Base-by-base conservation (phyloP, 169 alveolate species). In the Plasmodium sp. region DNA sequence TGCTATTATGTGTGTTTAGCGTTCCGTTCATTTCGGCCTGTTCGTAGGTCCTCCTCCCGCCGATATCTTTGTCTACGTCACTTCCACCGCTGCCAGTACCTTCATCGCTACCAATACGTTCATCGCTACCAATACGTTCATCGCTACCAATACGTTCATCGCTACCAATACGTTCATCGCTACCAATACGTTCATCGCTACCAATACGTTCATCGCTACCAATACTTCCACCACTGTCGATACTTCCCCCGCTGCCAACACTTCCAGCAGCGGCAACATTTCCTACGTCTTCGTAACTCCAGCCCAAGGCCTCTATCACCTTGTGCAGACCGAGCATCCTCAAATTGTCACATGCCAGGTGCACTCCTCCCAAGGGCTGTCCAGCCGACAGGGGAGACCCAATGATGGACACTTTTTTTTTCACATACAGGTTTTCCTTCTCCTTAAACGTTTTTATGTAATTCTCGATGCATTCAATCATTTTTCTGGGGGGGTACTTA, bases 361-460 rank as follows among this genome's bases (percentile, higher is more conserved):
- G 18, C 18, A 85, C 93, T 3, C 93, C 93, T 9, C 84, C 85
- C n/a, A 85, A 56, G 16, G 93, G 31, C 22, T 85, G 93, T 7
- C 93, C 93, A 41, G 93, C 93, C 10, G 85, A 22, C 16, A 85
- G 18, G n/a, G 93, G 93, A 14, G 93, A 85, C 2, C 93, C 93
- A 85, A 85, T 74, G 14, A 85, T 85, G 34, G 93, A 85, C 3
- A 85, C 81, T 5, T 34, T 73, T 51, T 85, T 74, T 12, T 51
- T 73, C 36, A 85, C 93, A 41, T 74, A 85, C 33, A 85, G 14
- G 27, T 85, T 72, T 74, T 74, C 67, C 45, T 85, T 43, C 56
- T 85, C 93, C 67, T 74, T 75, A 72, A 33, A 33, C 1, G 16
- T 85, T 48, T 48, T 72, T 43, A 85, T 27, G 7, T 85, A 74